Conservation (phyloP, 257 asterid genomes). For the Penstemon eatonii region DNA sequence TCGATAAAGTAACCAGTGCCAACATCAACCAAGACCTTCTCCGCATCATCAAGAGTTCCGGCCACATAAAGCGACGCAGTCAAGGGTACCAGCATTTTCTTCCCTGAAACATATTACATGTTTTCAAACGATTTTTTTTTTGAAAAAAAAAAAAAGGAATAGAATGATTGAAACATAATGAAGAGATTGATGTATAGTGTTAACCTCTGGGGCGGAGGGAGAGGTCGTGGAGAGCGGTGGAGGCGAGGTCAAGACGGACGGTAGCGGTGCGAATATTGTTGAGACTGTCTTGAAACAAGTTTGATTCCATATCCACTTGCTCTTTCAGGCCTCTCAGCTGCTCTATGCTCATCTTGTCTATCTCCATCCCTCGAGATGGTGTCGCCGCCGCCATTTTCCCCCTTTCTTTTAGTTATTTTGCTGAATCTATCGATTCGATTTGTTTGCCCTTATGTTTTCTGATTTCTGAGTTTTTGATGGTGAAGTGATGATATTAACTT, state of each 20-base stretch:
- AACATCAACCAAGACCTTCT: constrained; percentile 86
- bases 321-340: constrained; percentile 78
- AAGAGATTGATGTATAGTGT: neutral
- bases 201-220: constrained; percentile 79
- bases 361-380: constrained; percentile 48
- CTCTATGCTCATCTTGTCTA: constrained; percentile 73
- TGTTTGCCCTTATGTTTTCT: too few species aligned
- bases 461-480: too few species aligned
- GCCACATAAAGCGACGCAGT: constrained; percentile 91
- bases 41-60: constrained; percentile 81
- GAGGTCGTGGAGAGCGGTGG: constrained; percentile 79
- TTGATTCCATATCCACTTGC: constrained; percentile 80
- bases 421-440: too few species aligned
- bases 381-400: constrained; percentile 40
- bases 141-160: neutral
- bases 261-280: constrained; percentile 84
- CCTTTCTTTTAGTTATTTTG: neutral
- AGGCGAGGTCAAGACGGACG: constrained; percentile 76
- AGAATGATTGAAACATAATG: neutral
- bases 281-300: constrained; percentile 82
- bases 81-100: constrained; percentile 84
- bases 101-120: constrained; percentile 39
- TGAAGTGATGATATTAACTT: too few species aligned
- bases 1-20: constrained; percentile 95
- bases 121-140: too few species aligned